These are phyloP conservation scores for Mycena leptocephala DNA, from an alignment of 768 basidiomycete genomes.

Conservation along the genomic window DNA sequence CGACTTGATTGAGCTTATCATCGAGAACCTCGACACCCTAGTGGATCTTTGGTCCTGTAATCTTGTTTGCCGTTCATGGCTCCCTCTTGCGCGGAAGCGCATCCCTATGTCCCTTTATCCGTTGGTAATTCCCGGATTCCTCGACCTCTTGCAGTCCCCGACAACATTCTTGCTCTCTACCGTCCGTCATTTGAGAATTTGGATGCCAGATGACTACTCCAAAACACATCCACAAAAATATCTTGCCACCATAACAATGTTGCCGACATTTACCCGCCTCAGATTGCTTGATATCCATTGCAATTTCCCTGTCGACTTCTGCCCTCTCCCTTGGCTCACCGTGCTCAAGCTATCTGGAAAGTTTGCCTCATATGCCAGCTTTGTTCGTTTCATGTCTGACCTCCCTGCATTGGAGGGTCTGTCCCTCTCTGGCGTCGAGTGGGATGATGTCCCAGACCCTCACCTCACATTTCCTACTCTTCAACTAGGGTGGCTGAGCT, in stretches of 20 bases:
- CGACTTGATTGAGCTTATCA: background rate
- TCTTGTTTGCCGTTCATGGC: conserved; percentile 2
- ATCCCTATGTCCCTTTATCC: background rate
- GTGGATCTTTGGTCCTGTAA: background rate
- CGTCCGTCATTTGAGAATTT: background rate
- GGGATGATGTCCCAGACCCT: background rate
- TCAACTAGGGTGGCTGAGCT: background rate
- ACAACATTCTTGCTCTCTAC: background rate
- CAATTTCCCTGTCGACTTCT: background rate
- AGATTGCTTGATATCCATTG: background rate
- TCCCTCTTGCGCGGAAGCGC: background rate
- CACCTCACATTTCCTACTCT: background rate
- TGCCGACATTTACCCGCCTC: background rate
- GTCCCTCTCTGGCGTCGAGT: background rate
- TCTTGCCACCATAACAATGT: background rate
- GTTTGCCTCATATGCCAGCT: background rate
- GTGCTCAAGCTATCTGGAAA: background rate
- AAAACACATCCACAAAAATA: background rate
- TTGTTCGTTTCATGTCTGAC: background rate
- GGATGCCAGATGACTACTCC: background rate
- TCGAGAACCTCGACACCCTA: background rate
- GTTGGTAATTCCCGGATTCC: background rate
- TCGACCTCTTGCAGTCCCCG: background rate
- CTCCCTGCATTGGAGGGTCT: background rate
- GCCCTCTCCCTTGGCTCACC: background rate